These are phyloP conservation scores for Tylopilus sp. DNA, from an alignment of 1,284 basidiomycete species.

Conservation along the genomic window DNA sequence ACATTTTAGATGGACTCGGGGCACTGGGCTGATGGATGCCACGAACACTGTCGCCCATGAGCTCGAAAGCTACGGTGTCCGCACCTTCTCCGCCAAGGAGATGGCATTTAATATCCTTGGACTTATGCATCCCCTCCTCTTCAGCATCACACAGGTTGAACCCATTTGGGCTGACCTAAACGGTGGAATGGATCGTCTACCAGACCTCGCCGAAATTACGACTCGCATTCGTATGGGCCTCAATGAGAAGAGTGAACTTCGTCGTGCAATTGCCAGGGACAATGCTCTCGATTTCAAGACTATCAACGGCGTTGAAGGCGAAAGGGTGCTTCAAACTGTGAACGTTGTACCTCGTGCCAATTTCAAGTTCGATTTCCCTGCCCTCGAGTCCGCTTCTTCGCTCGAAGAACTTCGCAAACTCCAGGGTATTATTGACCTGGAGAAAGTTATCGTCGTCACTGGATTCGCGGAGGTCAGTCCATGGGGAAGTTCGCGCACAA, in stretches of 20 bases:
- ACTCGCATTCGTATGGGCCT: constrained; percentile 78
- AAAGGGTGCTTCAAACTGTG: constrained; percentile 90
- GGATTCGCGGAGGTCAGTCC: constrained; percentile 99
- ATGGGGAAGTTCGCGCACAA: constrained; percentile 97
- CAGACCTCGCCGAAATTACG: constrained; percentile 91
- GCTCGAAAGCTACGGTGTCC: constrained; percentile 89
- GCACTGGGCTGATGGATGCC: constrained; percentile 96
- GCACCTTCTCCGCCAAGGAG: constrained; percentile 98
- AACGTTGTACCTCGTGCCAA: constrained; percentile 94
- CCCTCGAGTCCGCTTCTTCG: constrained; percentile 63
- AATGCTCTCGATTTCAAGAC: constrained; percentile 94
- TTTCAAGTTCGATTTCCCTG: constrained; percentile 94
- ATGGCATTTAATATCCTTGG: constrained; percentile 99
- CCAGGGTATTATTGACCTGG: constrained; percentile 87
- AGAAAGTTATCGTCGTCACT: constrained; percentile 93
- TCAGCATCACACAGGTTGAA: constrained; percentile 99
- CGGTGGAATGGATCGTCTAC: constrained; percentile 95
- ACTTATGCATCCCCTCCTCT: constrained; percentile 97
- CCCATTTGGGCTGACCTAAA: constrained; percentile 98
- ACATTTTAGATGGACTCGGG: constrained; percentile 80
- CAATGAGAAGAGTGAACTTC: constrained; percentile 82
- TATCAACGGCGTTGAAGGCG: constrained; percentile 88
- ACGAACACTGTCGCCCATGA: constrained; percentile 95
- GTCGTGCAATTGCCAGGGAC: constrained; percentile 90
- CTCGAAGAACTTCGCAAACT: constrained; percentile 74